These are phyloP conservation scores for Anthracocystis walkeri DNA, from an alignment of 1,284 basidiomycete genomes.

Conservation along the genomic window DNA sequence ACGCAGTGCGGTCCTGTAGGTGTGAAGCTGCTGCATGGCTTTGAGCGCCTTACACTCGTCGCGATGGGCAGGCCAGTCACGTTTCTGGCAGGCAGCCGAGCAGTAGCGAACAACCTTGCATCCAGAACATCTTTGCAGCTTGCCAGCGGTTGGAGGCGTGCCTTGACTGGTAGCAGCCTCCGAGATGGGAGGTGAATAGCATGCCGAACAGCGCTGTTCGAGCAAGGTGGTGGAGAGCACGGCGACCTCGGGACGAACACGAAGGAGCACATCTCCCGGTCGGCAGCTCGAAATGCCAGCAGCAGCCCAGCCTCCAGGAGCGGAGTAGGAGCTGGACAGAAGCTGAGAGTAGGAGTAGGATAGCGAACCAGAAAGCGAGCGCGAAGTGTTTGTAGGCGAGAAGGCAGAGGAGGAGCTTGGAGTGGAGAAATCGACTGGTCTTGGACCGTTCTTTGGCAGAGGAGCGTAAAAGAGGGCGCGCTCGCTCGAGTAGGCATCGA, in stretches of 20 bases:
- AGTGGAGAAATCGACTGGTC: slow-evolving; percentile 31
- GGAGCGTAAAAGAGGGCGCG: slow-evolving; percentile 48
- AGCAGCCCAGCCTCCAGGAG: slow-evolving; percentile 42
- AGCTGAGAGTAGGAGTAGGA: slow-evolving; percentile 47
- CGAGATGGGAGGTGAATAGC: slow-evolving; percentile 24
- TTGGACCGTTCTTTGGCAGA: slow-evolving; percentile 35
- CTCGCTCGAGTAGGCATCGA: slow-evolving; percentile 36
- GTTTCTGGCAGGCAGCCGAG: slow-evolving; percentile 38
- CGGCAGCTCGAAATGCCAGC: slow-evolving; percentile 43
- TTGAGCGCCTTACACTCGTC: slow-evolving; percentile 54
- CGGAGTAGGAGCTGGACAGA: slow-evolving; percentile 39
- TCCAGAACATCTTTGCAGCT: slow-evolving; percentile 47
- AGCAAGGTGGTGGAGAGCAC: slow-evolving; percentile 41
- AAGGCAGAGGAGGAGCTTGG: slow-evolving; percentile 34
- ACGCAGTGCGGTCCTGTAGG: slow-evolving; percentile 26
- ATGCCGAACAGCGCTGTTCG: slow-evolving; percentile 40
- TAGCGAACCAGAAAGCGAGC: slow-evolving; percentile 33
- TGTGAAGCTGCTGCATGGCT: slow-evolving; percentile 39
- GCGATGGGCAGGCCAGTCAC: slow-evolving; percentile 45
- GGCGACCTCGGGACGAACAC: slow-evolving; percentile 34
- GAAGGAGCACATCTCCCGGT: slow-evolving; percentile 41
- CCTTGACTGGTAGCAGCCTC: slow-evolving; percentile 1
- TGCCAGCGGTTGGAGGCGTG: slow-evolving; percentile 4
- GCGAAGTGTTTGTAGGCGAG: slow-evolving; percentile 20
- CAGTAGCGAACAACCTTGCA: slow-evolving; percentile 53